Percentiles rank a stretch among this genome's conserved stretches.
These are phyloP conservation scores for Arthrocladium fulminans DNA, from an alignment of 2,329 filamentous ascomycete species.

Conservation along the genomic window DNA sequence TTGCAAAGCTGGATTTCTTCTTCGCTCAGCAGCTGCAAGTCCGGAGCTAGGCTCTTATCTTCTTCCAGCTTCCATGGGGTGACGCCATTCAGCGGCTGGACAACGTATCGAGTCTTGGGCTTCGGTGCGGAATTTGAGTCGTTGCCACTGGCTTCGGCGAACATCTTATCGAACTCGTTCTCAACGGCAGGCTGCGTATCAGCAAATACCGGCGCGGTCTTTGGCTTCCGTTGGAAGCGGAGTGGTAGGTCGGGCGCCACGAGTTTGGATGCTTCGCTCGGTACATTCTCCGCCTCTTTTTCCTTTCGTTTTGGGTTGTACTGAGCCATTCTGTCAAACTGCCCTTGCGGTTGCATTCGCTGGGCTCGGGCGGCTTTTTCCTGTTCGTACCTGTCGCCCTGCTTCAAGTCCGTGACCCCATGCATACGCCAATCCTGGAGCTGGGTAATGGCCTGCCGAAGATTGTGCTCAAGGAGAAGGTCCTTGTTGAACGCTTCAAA, in stretches of 20 bases:
- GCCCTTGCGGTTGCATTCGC: conserved; percentile 57
- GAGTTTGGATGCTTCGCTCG: conserved; percentile 64
- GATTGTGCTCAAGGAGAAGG: conserved; percentile 79
- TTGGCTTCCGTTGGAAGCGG: conserved; percentile 41
- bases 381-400: conserved; percentile 83
- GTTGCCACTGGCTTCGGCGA: conserved; percentile 46
- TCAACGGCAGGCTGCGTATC: conserved; percentile 27
- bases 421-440: conserved; percentile 87
- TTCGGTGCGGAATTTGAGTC: conserved; percentile 27
- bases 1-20: conserved; percentile 84
- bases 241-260: conserved; percentile 70
- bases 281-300: conserved; percentile 59
- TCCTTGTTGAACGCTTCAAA: conserved; percentile 80
- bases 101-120: conserved; percentile 44
- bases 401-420: conserved; percentile 73
- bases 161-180: conserved; percentile 47
- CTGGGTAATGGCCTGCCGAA: conserved; percentile 80
- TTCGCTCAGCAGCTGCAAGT: conserved; percentile 73
- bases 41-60: conserved; percentile 58
- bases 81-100: conserved; percentile 39
- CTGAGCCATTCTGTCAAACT: conserved; percentile 73
- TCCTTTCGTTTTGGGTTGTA: conserved; percentile 53
- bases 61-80: conserved; percentile 56
- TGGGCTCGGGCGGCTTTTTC: conserved; percentile 74
- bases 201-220: conserved; percentile 28